phyloP scores from a whole-genome alignment of 768 basidiomycete genomes.

The Cytidiella melzeri region DNA sequence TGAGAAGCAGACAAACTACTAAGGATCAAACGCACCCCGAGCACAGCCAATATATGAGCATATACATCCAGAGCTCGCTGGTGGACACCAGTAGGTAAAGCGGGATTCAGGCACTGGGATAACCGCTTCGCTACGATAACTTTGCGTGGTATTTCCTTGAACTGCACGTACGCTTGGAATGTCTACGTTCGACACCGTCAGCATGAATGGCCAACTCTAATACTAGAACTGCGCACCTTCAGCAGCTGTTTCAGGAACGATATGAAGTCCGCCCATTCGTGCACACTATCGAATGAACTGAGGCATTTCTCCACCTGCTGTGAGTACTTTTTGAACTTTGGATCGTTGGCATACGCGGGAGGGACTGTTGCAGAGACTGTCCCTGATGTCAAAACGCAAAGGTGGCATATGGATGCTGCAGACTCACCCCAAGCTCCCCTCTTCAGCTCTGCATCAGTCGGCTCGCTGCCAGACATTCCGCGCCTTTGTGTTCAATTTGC shows the following conservation, averaged over 20 bases:
- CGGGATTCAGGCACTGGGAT: constrained; percentile 96
- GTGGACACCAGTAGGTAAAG: constrained; percentile 93
- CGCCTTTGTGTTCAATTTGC: not conserved
- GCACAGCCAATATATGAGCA: constrained; percentile 80
- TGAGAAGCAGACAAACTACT: not conserved
- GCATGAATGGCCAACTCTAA: not conserved
- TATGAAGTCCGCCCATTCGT: constrained; percentile 99
- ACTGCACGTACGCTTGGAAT: constrained; percentile 88
- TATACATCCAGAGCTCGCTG: constrained; percentile 96
- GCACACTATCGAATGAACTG: constrained; percentile 89
- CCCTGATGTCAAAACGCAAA: constrained; percentile 31
- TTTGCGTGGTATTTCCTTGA: constrained; percentile 94
- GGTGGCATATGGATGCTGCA: not conserved
- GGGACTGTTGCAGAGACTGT: constrained; percentile 18
- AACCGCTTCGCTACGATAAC: constrained; percentile 91
- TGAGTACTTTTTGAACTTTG: constrained; percentile 91
- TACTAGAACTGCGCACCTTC: constrained; percentile 65
- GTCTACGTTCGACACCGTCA: no score
- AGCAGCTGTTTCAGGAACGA: constrained; percentile 91
- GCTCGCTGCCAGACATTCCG: constrained; percentile 4
- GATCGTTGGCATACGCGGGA: constrained; percentile 66
- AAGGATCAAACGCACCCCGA: constrained; percentile 58
- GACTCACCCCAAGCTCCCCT: not conserved
- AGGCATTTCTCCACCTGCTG: constrained; percentile 91
- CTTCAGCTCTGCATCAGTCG: not conserved